phyloP scores from a whole-genome alignment of 2,329 filamentous ascomycete species.

The Xylaria multiplex region DNA sequence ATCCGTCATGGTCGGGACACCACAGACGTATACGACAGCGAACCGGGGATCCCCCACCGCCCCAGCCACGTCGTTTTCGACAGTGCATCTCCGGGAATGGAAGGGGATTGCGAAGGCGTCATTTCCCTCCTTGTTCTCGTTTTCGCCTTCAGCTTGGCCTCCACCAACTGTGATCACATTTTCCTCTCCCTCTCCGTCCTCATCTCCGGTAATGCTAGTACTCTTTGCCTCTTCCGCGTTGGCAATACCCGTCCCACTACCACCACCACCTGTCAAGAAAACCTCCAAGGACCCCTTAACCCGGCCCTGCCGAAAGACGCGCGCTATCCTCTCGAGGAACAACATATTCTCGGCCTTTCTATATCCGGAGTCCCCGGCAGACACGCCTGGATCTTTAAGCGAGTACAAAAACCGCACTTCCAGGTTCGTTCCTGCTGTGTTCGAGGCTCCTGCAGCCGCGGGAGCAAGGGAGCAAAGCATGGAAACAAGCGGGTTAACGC shows the following conservation, averaged over 20 bases:
- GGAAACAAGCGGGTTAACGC: constrained; percentile 82
- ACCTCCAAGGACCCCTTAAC: constrained; percentile 57
- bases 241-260: not conserved
- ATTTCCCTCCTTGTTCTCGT: constrained; percentile 24
- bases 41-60: constrained; percentile 52
- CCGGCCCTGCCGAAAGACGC: constrained; percentile 52
- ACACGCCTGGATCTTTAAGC: constrained; percentile 50
- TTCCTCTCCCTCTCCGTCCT: constrained; percentile 4
- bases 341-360: constrained; percentile 53
- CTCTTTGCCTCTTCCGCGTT: constrained; percentile 1
- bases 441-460: not conserved
- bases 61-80: constrained; percentile 53
- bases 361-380: constrained; percentile 7
- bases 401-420: constrained; percentile 73
- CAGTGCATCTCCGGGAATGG: constrained; percentile 54
- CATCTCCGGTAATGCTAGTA: not conserved
- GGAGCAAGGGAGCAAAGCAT: constrained; percentile 69
- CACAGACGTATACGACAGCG: constrained; percentile 73
- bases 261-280: constrained; percentile 56
- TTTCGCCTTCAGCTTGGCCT: not conserved
- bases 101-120: constrained; percentile 44
- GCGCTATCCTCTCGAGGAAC: constrained; percentile 61
- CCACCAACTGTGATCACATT: constrained; percentile 1
- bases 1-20: constrained; percentile 75
- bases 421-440: constrained; percentile 31